phyloP scores from a whole-genome alignment of 495 filamentous ascomycete species.

The Penicillium dipodomyicola region DNA sequence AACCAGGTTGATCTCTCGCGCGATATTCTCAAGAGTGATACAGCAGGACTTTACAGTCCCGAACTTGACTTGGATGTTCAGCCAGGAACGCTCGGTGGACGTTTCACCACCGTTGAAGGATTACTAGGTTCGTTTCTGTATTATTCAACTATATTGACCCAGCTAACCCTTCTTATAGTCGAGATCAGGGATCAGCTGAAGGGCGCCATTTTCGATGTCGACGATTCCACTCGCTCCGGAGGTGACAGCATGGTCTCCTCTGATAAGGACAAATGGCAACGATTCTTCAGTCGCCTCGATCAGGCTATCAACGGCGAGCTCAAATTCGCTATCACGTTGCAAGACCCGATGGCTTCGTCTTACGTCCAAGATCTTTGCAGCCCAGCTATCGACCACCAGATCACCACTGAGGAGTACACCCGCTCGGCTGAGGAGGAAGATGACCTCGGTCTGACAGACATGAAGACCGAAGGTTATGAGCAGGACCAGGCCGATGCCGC shows the following conservation, averaged over 20 bases:
- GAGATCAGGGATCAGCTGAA: conserved; percentile 88
- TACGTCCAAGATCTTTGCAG: conserved; percentile 87
- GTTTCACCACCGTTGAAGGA: conserved; percentile 95
- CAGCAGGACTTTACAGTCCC: conserved; percentile 76
- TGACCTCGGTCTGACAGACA: conserved; percentile 82
- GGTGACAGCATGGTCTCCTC: conserved; percentile 70
- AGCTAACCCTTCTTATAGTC: conserved; percentile 56
- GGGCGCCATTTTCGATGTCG: conserved; percentile 78
- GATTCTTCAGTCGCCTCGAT: conserved; percentile 74
- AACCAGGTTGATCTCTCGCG: conserved; percentile 74
- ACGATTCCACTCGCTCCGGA: conserved; percentile 50
- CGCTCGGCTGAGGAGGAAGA: conserved; percentile 89
- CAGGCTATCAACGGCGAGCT: conserved; percentile 76
- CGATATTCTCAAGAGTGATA: conserved; percentile 96
- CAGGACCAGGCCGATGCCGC: conserved; percentile 29
- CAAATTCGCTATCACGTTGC: conserved; percentile 81
- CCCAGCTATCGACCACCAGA: conserved; percentile 72
- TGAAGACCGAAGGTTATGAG: conserved; percentile 89
- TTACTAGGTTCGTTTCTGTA: conserved; percentile 1
- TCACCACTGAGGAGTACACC: conserved; percentile 79
- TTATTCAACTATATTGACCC: neutral
- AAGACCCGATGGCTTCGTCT: conserved; percentile 84
- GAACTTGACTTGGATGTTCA: conserved; percentile 82
- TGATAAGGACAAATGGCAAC: conserved; percentile 68
- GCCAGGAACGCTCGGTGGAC: conserved; percentile 89